A percentile compares a stretch with the other conserved stretches of the same genome.
phyloP scores from a whole-genome alignment of 2,329 filamentous ascomycete genomes.

The Fusarium multiceps region DNA sequence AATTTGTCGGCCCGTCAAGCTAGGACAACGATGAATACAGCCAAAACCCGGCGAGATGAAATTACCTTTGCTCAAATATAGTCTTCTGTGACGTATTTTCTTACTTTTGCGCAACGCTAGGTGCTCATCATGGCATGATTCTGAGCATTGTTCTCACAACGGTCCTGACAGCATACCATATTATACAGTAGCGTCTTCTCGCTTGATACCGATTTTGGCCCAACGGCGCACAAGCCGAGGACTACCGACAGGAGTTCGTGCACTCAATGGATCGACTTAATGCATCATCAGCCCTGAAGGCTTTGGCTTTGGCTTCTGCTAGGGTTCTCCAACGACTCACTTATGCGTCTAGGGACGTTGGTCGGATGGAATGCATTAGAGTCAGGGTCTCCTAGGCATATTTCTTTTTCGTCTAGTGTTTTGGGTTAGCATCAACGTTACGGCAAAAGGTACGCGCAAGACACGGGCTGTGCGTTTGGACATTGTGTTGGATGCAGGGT shows the following conservation, averaged over 20 bases:
- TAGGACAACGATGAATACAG: slow-evolving; percentile 23
- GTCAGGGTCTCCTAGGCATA: slow-evolving; percentile 16
- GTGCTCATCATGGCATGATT: slow-evolving; percentile 37
- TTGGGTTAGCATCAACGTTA: slow-evolving; percentile 6
- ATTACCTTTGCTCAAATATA: slow-evolving; percentile 21
- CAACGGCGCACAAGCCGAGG: slow-evolving; percentile 15
- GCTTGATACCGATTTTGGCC: slow-evolving; percentile 25
- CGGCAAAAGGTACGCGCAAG: slow-evolving; percentile 19
- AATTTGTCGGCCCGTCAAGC: slow-evolving; percentile 31
- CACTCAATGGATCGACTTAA: slow-evolving; percentile 14
- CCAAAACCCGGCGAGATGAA: slow-evolving; percentile 26
- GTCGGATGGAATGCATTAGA: slow-evolving; percentile 10
- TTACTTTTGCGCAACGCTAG: slow-evolving; percentile 15
- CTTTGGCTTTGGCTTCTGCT: neutral
- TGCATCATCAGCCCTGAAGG: slow-evolving; percentile 20
- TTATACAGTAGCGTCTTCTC: slow-evolving; percentile 14
- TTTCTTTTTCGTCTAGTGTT: neutral
- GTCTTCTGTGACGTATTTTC: slow-evolving; percentile 17
- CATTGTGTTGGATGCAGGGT: slow-evolving; percentile 23
- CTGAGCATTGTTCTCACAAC: slow-evolving; percentile 25
- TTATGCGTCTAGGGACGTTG: slow-evolving; percentile 24
- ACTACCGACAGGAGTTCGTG: slow-evolving; percentile 34
- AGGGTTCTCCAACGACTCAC: slow-evolving; percentile 23
- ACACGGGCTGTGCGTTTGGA: slow-evolving; percentile 10
- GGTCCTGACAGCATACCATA: slow-evolving; percentile 17